Evolutionary conservation across 768 basidiomycete genomes (phyloP).

Genomic region (Phanerochaete carnosa): DNA sequence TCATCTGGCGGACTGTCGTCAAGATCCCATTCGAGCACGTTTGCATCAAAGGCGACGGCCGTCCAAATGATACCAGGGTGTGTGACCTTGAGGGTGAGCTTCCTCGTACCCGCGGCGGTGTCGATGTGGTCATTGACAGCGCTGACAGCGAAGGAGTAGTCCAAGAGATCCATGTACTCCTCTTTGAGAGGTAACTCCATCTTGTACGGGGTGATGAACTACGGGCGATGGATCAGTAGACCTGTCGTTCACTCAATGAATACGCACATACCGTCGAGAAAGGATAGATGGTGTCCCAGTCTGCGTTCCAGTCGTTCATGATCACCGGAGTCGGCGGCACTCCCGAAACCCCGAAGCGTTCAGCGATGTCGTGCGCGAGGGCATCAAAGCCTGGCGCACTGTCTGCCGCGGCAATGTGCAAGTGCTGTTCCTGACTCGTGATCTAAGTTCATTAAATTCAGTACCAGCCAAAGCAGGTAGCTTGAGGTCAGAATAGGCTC

Average conservation of each 20-base stretch:
- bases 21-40: constrained; percentile 82
- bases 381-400: constrained; percentile 70
- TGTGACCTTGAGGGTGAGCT: constrained; percentile 61
- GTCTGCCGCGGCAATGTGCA: constrained; percentile 83
- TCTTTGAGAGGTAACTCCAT: constrained; percentile 55
- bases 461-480: background rate
- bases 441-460: constrained; percentile 41
- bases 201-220: constrained; percentile 87
- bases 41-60: constrained; percentile 83
- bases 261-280: constrained; percentile 59
- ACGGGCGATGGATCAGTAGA: constrained; percentile 1
- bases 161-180: constrained; percentile 23
- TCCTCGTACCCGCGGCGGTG: constrained; percentile 57
- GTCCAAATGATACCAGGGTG: constrained; percentile 90
- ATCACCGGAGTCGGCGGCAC: constrained; percentile 40
- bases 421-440: constrained; percentile 63
- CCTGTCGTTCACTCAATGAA: background rate
- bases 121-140: constrained; percentile 58
- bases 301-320: constrained; percentile 76
- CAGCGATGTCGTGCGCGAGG: constrained; percentile 60
- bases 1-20: constrained; percentile 77
- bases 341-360: constrained; percentile 50
- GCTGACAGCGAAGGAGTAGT: constrained; percentile 46
- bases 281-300: constrained; percentile 87
- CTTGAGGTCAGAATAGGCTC: constrained; percentile 22